These are phyloP conservation scores for Penicillium verhagenii DNA, from an alignment of 495 filamentous ascomycete genomes.

Conservation along the genomic window DNA sequence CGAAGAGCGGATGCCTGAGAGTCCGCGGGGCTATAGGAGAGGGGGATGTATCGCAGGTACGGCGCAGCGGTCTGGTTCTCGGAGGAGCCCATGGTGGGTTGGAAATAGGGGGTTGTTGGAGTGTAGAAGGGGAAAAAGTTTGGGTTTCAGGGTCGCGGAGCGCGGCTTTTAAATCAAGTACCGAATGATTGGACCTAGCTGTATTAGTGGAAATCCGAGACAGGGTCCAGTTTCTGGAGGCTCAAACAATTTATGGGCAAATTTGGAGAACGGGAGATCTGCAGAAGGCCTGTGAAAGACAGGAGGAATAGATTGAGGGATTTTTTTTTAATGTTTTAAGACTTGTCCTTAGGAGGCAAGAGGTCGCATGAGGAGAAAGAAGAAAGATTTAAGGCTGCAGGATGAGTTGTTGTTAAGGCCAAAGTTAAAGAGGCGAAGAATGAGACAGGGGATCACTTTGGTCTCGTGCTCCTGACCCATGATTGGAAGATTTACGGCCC, in stretches of 20 bases:
- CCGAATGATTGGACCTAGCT: background rate
- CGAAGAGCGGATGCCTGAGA: constrained; percentile 72
- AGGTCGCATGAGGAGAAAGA: constrained; percentile 2
- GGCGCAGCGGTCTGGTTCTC: constrained; percentile 21
- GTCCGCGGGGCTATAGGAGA: constrained; percentile 73
- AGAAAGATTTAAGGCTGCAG: background rate
- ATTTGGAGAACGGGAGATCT: constrained; percentile 14
- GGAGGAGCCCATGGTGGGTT: constrained; percentile 32
- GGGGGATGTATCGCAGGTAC: constrained; percentile 59
- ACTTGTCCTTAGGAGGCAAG: constrained; percentile 1
- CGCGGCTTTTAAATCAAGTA: constrained; percentile 1
- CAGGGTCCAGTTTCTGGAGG: constrained; percentile 3
- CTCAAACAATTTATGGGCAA: background rate
- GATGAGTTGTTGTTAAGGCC: constrained; percentile 3
- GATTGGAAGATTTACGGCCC: constrained; percentile 30
- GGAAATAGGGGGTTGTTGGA: background rate
- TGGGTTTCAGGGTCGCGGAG: background rate
- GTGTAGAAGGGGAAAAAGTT: background rate
- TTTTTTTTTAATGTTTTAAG: background rate
- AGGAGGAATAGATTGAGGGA: background rate
- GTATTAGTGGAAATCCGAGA: constrained; percentile 4
- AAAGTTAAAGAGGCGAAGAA: background rate
- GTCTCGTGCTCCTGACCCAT: constrained; percentile 42
- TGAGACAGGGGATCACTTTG: constrained; percentile 18
- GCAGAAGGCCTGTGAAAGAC: background rate